phyloP scores from a whole-genome alignment of 1,139 yeast genomes.

The Pichia terricola region DNA sequence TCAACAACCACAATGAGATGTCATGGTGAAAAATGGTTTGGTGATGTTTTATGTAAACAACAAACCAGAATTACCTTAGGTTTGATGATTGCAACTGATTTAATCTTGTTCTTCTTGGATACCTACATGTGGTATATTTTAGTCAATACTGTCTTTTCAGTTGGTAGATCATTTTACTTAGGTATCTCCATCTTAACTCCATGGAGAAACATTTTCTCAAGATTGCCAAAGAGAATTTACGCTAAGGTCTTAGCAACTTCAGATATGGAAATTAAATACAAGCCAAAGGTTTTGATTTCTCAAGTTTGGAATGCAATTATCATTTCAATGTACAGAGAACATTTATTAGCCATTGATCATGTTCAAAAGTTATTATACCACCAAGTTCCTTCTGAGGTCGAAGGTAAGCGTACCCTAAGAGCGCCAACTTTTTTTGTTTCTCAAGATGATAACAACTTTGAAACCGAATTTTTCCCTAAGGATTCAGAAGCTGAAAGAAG shows the following conservation, averaged over 20 bases:
- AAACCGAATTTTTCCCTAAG: constrained; percentile 11
- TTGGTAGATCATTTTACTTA: constrained; percentile 93
- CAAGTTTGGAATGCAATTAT: constrained; percentile 96
- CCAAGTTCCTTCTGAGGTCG: constrained; percentile 79
- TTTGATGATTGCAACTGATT: constrained; percentile 83
- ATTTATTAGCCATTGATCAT: constrained; percentile 89
- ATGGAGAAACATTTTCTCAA: constrained; percentile 96
- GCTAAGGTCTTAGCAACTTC: constrained; percentile 95
- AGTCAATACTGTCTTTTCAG: constrained; percentile 88
- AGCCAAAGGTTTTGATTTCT: constrained; percentile 94
- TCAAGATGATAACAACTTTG: constrained; percentile 49
- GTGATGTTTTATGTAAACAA: constrained; percentile 60
- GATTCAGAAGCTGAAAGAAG: constrained; percentile 97
- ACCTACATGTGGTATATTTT: constrained; percentile 98
- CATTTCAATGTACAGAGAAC: constrained; percentile 50
- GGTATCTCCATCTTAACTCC: constrained; percentile 98
- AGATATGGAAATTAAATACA: constrained; percentile 97
- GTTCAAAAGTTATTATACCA: constrained; percentile 94
- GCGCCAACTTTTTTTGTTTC: constrained; percentile 98
- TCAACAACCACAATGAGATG: constrained; percentile 62
- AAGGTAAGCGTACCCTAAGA: constrained; percentile 91
- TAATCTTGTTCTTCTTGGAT: constrained; percentile 94
- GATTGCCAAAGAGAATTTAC: constrained; percentile 97
- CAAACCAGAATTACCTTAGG: constrained; percentile 87
- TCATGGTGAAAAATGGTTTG: constrained; percentile 88